Evolutionary conservation across 2,329 filamentous ascomycete species (phyloP).

Genomic region (Xylaria arbuscula): DNA sequence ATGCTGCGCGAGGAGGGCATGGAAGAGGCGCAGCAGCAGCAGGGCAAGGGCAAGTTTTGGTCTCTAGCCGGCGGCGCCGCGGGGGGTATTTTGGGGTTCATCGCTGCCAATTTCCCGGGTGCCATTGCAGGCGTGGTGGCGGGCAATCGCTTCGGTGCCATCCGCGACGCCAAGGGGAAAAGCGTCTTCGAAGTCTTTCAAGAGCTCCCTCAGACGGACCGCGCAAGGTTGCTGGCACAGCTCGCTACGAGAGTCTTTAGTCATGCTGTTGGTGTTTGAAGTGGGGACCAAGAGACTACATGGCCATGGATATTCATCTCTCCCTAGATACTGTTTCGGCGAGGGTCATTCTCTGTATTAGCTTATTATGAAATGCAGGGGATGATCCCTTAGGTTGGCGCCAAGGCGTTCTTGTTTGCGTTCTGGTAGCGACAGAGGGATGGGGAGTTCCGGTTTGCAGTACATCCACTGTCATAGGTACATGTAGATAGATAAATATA

Average conservation of each 20-base stretch:
- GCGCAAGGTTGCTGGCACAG: constrained; percentile 82
- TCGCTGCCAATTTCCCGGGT: constrained; percentile 91
- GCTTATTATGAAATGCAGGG: background rate
- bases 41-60: constrained; percentile 82
- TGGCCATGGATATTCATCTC: too few species aligned
- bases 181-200: constrained; percentile 92
- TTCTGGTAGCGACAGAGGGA: constrained; percentile 8
- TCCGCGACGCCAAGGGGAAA: constrained; percentile 91
- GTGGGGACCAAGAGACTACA: background rate
- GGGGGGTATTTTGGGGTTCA: constrained; percentile 92
- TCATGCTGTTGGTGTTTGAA: constrained; percentile 72
- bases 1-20: constrained; percentile 89
- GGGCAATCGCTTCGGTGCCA: constrained; percentile 88
- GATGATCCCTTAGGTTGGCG: background rate
- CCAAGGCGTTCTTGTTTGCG: constrained; percentile 16
- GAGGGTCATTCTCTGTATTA: background rate
- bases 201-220: constrained; percentile 85
- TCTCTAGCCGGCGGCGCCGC: constrained; percentile 84
- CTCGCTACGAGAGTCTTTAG: constrained; percentile 88
- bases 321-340: background rate
- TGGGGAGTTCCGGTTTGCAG: constrained; percentile 13
- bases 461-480: background rate
- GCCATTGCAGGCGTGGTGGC: constrained; percentile 90
- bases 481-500: constrained; percentile 4
- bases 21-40: constrained; percentile 73